Evolutionary conservation across 2,329 filamentous ascomycete genomes (phyloP), one percentile per base, ranked within the genome.

Genomic region (Aureobasidium sp.): DNA sequence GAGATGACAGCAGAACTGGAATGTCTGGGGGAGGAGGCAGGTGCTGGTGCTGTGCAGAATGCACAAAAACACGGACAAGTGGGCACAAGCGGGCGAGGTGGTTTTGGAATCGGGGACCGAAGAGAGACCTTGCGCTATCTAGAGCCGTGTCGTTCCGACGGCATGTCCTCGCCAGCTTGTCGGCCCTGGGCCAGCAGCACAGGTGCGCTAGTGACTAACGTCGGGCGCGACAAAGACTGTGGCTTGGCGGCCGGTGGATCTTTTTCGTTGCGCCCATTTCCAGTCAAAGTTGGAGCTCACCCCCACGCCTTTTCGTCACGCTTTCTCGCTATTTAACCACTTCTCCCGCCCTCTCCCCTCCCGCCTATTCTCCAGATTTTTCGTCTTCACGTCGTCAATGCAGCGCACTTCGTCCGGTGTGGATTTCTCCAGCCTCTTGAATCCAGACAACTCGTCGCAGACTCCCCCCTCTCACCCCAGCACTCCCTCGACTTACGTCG

Each of bases 401-500:
- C 84, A 86, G 79, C 81, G 81, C 71, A 78, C 81, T 77, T 77
- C 79, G 65, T 85, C 84, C 62, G 81, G 83, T 69, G 81, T 85
- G 72, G 83, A 85, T 78, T 86, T 88, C 71, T 81, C 80, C 68
- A 86, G 81, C 77, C 80, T 88, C 68, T 79, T 88, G 66, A 88
- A 87, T 66, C 83, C 83, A 42, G 75, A 77, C 60, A 40, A 61
- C 61, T 41, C 37, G 16, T 55, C 54, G 57, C 66, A 61, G 56
- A 64, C 49, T 63, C 72, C 62, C 63, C 76, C 55, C 73, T 76
- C 52, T 75, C 79, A 58, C 77, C 72, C 35, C 40, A 48, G 21
- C 21, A 24, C 39, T 21, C 41, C 55, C 29, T 49, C 57, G 22
- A 59, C 64, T 61, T 55, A 54, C 35, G 44, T 48, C 53, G 44